Conservation (phyloP, 805 yeast species). For the Isabelozyma heimii region DNA sequence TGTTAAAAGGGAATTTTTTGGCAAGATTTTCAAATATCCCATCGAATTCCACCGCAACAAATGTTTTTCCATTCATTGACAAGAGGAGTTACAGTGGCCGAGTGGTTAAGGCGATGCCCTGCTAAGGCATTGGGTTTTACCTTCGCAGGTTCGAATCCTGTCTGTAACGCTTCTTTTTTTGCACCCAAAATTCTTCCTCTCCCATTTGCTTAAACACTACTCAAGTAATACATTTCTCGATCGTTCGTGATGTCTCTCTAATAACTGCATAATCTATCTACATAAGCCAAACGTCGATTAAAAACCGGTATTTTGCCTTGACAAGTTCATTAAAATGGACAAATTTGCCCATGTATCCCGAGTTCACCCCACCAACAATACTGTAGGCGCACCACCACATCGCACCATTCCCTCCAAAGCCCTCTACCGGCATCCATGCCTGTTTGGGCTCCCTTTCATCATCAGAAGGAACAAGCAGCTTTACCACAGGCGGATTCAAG, state of each 20-base stretch:
- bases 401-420: slow-evolving; percentile 12
- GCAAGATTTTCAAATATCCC: too few relatives aligned
- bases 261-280: not conserved
- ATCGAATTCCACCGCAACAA: too few relatives aligned
- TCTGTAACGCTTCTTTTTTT: slow-evolving; percentile 41
- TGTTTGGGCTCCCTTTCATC: slow-evolving; percentile 22
- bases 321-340: slow-evolving; percentile 10
- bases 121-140: slow-evolving; percentile 45
- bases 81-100: slow-evolving; percentile 43
- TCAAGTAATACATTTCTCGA: not conserved
- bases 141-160: slow-evolving; percentile 56
- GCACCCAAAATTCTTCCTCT: not conserved
- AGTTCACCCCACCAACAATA: slow-evolving; percentile 20
- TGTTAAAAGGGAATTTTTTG: too few relatives aligned
- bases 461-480: slow-evolving; percentile 9
- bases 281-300: slow-evolving; percentile 25
- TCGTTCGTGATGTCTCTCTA: not conserved
- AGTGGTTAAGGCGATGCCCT: slow-evolving; percentile 54
- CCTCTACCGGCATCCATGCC: slow-evolving; percentile 21
- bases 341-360: slow-evolving; percentile 12
- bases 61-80: not conserved
- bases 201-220: not conserved
- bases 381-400: slow-evolving; percentile 35
- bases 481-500: slow-evolving; percentile 22
- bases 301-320: slow-evolving; percentile 10